phyloP scores from a whole-genome alignment of 2,329 filamentous ascomycete species.

The Lachnellula occidentalis region DNA sequence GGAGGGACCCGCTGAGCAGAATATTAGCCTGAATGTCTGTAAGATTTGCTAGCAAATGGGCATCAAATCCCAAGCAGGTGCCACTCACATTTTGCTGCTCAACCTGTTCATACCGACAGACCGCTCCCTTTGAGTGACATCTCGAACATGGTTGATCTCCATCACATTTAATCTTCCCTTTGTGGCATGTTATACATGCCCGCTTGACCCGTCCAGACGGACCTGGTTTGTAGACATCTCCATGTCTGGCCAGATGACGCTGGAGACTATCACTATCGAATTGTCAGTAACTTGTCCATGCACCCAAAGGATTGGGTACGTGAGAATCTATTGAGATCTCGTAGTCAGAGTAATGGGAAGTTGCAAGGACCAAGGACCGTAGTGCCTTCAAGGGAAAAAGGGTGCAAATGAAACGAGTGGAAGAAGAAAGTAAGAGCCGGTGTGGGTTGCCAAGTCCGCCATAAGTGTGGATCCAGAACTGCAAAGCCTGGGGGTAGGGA shows the following conservation, averaged over 20 bases:
- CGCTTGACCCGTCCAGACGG: constrained; percentile 31
- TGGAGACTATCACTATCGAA: constrained; percentile 23
- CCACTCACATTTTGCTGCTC: constrained; percentile 1
- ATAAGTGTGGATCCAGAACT: not conserved
- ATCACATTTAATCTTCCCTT: constrained; percentile 42
- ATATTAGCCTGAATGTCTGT: too few species aligned
- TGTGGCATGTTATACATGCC: constrained; percentile 40
- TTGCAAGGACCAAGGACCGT: not conserved
- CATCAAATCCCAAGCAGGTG: not conserved
- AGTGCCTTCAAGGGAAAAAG: not conserved
- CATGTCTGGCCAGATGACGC: constrained; percentile 24
- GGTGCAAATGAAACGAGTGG: not conserved
- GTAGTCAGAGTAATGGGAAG: not conserved
- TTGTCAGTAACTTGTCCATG: constrained; percentile 1
- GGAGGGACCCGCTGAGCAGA: too few species aligned
- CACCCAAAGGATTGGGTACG: not conserved
- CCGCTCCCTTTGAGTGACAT: constrained; percentile 35
- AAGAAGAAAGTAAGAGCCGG: not conserved
- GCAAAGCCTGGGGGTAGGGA: too few species aligned
- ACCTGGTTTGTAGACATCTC: constrained; percentile 19
- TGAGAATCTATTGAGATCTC: not conserved
- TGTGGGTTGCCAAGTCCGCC: not conserved
- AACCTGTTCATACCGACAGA: constrained; percentile 32
- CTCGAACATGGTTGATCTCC: constrained; percentile 36
- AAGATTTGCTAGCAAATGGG: not conserved